Conservation (phyloP, 2,329 filamentous ascomycete species). For the Fusarium oligoseptatum region DNA sequence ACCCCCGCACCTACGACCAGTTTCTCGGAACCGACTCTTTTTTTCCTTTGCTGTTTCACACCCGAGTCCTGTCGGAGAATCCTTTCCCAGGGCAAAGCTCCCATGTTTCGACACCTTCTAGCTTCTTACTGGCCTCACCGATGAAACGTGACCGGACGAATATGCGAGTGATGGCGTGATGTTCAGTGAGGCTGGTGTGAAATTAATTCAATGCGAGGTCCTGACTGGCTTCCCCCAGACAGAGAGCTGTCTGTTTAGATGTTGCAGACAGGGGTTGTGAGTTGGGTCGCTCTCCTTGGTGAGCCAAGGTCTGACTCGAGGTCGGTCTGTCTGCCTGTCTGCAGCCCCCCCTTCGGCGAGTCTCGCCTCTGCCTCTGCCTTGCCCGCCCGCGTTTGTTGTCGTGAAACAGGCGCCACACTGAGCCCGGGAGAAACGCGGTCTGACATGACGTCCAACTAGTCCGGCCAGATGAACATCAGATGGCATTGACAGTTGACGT, state of each 20-base stretch:
- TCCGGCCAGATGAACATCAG: conserved; percentile 12
- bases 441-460: conserved; percentile 25
- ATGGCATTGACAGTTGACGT: conserved; percentile 42
- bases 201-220: conserved; percentile 42
- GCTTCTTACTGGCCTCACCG: conserved; percentile 24
- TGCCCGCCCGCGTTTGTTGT: conserved; percentile 15
- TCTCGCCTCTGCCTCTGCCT: background rate
- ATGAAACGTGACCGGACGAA: conserved; percentile 44
- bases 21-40: conserved; percentile 40
- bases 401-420: conserved; percentile 30
- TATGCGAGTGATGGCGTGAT: conserved; percentile 46
- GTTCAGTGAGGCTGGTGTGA: conserved; percentile 34
- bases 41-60: conserved; percentile 27
- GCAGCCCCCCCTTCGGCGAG: background rate
- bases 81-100: conserved; percentile 17
- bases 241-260: background rate
- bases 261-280: background rate
- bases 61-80: conserved; percentile 6
- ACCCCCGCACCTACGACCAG: conserved; percentile 46
- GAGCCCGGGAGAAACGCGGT: conserved; percentile 15
- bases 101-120: conserved; percentile 23
- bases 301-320: conserved; percentile 1
- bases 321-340: background rate
- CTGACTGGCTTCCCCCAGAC: conserved; percentile 5
- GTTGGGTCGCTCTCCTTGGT: background rate